Conservation (phyloP, 2,329 filamentous ascomycete genomes). For the Cordyceps farinosa region DNA sequence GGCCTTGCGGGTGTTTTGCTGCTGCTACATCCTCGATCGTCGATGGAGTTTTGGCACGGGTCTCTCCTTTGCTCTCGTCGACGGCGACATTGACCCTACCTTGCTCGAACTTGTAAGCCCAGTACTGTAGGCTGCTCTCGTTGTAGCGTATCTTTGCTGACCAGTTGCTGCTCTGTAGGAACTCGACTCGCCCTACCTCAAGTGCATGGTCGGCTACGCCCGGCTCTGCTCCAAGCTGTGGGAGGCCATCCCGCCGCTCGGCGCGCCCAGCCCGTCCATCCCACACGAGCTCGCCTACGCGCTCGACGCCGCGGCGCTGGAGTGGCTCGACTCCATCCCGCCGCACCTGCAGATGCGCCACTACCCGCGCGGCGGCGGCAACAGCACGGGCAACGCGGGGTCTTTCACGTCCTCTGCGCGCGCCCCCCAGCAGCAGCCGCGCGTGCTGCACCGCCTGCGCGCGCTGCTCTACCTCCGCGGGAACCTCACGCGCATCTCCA, state of each 20-base stretch:
- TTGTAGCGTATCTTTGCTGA: background rate
- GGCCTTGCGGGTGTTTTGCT: conserved; percentile 45
- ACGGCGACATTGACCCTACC: conserved; percentile 47
- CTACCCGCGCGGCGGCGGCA: conserved; percentile 34
- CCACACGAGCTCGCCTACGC: conserved; percentile 37
- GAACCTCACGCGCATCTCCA: conserved; percentile 43
- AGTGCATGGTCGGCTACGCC: conserved; percentile 47
- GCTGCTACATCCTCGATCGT: conserved; percentile 48
- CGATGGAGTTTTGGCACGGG: conserved; percentile 52
- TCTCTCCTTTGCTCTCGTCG: conserved; percentile 45
- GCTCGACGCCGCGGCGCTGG: conserved; percentile 40
- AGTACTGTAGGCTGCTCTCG: rapidly evolving
- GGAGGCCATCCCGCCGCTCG: conserved; percentile 40
- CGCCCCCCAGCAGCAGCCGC: conserved; percentile 27
- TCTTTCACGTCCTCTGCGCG: background rate
- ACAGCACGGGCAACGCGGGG: conserved; percentile 20
- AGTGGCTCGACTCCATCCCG: conserved; percentile 45
- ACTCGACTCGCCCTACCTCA: conserved; percentile 37
- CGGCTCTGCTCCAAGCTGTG: conserved; percentile 45
- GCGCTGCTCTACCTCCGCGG: conserved; percentile 42
- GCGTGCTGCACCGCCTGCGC: conserved; percentile 38
- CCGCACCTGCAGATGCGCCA: conserved; percentile 36
- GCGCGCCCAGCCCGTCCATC: conserved; percentile 32
- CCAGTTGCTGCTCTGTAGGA: conserved; percentile 17
- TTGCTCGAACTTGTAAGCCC: conserved; percentile 40